Evolutionary conservation across 129 eudicot genomes (phyloP).

Genomic region (Gnaphalium uliginosum): DNA sequence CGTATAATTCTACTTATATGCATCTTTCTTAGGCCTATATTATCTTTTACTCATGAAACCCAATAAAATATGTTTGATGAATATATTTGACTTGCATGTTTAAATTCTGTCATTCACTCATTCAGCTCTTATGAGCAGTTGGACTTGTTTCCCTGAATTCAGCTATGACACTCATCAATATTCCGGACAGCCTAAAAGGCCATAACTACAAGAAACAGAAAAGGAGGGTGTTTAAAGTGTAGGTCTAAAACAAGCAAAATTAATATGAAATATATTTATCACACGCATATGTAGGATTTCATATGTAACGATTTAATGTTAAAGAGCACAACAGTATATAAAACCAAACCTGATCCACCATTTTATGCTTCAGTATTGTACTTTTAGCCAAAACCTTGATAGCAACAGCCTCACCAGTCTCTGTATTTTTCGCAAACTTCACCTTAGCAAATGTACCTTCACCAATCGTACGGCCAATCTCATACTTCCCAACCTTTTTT

Average conservation of each 20-base stretch:
- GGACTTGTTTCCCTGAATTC: conserved; percentile 1
- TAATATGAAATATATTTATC: conserved; percentile 13
- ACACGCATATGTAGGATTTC: background rate
- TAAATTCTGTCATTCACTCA: background rate
- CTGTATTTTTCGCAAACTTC: conserved; percentile 69
- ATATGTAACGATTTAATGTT: conserved; percentile 10
- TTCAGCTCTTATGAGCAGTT: conserved; percentile 12
- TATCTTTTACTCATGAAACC: background rate
- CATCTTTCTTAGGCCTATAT: background rate
- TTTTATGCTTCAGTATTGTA: conserved; percentile 84
- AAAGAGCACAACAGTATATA: background rate
- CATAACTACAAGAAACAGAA: background rate
- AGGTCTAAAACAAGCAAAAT: background rate
- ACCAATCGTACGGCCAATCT: conserved; percentile 86
- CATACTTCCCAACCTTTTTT: conserved; percentile 86
- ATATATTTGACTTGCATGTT: background rate
- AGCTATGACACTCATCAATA: background rate
- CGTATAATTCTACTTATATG: background rate
- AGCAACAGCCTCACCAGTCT: conserved; percentile 85
- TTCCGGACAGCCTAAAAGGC: conserved; percentile 15
- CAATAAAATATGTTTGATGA: too few species aligned
- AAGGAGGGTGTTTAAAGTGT: background rate
- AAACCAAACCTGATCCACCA: conserved; percentile 91
- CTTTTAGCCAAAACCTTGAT: conserved; percentile 81
- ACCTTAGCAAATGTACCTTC: conserved; percentile 97